Base-by-base conservation (phyloP, 2,329 filamentous ascomycete genomes). In the Phyllachora maydis region DNA sequence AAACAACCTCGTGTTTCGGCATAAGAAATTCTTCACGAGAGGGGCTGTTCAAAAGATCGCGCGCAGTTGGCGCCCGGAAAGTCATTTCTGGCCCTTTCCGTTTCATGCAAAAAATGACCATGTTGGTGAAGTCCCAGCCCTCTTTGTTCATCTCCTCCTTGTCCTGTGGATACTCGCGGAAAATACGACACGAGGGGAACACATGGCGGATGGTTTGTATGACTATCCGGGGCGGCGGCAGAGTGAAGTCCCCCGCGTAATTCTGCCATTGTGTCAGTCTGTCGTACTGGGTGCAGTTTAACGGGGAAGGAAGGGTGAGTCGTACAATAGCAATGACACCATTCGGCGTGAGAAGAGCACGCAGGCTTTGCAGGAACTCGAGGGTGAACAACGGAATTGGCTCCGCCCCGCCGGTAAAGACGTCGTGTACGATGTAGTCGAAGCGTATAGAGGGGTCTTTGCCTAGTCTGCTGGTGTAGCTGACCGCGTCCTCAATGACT, bases 381-480 rank as follows among this genome's bases (percentile, higher is more conserved):
- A 70, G 46, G 0, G 83, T 95, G 48, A 98, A 98, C 6, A 98
- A 65, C 6, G 71, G 58, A 3, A 83, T 67, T 1, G 88, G 88
- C 45, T 95, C 88, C 0, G 82, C 83, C 24, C 88, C 88, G 13
- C 88, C 88, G 1, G 88, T 98, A 45, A 98, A 98, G 13, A 98
- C 88, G 36, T 98, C 88, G 45, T 98, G 88, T 25, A 98, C 62
- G 39, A 98, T 88, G 52, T 92, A 95, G 50, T 93, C 74, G 44
- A 75, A 98, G 14, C 55, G 55, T 11, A 38, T 44, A 6, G 47
- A 43, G 27, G 51, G 36, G 14, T 48, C 35, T 23, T 47, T 39
- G 26, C 52, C 52, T 22, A 59, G 40, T 24, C 48, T 39, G 21
- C 54, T 46, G 11, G 67, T 61, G 44, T 70, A 92, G n/a, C 52